These are phyloP conservation scores for Forsythia suspensa DNA, from an alignment of 257 asterid species.

Conservation along the genomic window DNA sequence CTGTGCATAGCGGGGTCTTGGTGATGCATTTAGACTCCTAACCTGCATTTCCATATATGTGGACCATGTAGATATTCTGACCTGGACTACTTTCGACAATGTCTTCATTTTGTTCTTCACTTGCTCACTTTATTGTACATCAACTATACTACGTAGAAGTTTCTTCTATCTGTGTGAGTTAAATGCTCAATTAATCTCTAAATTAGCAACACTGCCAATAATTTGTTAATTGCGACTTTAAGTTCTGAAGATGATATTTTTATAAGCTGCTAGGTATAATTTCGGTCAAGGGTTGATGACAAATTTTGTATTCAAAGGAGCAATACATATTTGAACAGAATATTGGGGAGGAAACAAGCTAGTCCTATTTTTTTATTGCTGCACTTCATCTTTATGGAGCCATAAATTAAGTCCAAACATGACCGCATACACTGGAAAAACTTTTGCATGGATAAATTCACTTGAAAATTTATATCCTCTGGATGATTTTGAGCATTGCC, in stretches of 20 bases:
- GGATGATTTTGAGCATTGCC: background rate
- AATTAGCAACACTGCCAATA: background rate
- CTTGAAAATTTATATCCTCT: background rate
- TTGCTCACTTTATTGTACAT: background rate
- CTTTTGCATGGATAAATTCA: background rate
- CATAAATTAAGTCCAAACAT: background rate
- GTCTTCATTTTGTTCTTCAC: background rate
- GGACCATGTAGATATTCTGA: background rate
- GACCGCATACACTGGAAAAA: background rate
- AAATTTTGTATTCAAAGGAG: background rate
- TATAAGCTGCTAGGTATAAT: background rate
- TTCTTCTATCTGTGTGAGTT: background rate
- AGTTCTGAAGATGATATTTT: background rate
- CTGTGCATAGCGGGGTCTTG: background rate
- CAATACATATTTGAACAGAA: background rate
- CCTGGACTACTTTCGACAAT: background rate
- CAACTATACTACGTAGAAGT: background rate
- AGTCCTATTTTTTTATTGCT: background rate
- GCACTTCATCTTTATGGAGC: background rate
- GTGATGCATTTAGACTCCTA: slow-evolving; percentile 2
- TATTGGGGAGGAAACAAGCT: background rate
- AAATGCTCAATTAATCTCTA: background rate
- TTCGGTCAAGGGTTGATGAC: background rate
- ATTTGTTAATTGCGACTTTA: background rate
- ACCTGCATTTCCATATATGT: background rate